These are phyloP conservation scores for Cymbidium sinense DNA, from an alignment of 106 monocot genomes.

Conservation along the genomic window DNA sequence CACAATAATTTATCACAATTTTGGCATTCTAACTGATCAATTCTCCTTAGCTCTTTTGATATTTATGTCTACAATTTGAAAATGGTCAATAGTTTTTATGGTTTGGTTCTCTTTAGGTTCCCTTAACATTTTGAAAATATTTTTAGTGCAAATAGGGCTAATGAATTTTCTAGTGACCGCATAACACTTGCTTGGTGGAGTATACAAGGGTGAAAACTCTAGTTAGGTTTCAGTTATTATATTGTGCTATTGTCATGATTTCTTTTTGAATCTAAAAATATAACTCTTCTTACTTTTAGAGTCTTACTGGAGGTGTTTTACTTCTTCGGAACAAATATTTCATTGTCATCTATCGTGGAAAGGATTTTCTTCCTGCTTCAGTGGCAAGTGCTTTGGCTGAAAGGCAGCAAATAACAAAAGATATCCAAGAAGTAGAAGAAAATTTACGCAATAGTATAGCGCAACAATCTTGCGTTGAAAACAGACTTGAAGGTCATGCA, in stretches of 20 bases:
- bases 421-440: conserved; percentile 83
- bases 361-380: conserved; percentile 85
- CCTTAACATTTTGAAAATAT: neutral
- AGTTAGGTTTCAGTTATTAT: neutral
- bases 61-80: neutral
- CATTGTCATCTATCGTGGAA: conserved; percentile 97
- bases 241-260: neutral
- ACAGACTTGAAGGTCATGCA: conserved; percentile 43
- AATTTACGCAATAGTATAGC: conserved; percentile 29
- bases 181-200: neutral
- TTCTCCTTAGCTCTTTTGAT: neutral
- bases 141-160: neutral
- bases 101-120: neutral
- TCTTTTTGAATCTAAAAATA: neutral
- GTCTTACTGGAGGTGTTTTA: conserved; percentile 79
- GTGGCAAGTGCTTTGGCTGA: conserved; percentile 78
- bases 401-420: conserved; percentile 77
- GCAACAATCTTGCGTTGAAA: conserved; percentile 20
- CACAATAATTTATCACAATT: neutral
- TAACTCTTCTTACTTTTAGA: conserved; percentile 28
- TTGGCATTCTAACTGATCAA: neutral
- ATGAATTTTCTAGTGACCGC: neutral
- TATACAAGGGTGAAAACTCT: neutral
- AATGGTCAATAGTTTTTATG: neutral
- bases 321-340: conserved; percentile 92